These are phyloP conservation scores for Myxozyma geophila DNA, from an alignment of 805 yeast genomes.

Conservation along the genomic window DNA sequence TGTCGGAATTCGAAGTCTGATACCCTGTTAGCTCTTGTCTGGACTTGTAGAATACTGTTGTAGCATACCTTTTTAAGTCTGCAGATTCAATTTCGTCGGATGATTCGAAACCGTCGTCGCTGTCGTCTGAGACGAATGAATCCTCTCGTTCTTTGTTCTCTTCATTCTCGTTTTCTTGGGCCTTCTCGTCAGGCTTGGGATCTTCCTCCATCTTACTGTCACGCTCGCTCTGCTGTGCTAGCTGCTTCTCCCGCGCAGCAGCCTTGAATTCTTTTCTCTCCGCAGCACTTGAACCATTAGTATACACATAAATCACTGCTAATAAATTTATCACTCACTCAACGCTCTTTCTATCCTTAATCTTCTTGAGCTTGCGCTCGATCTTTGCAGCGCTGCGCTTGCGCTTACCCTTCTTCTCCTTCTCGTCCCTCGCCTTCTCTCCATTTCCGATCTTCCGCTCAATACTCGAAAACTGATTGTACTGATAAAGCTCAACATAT, in stretches of 20 bases:
- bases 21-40: neutral
- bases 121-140: neutral
- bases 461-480: slow-evolving; percentile 9
- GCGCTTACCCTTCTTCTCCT: slow-evolving; percentile 5
- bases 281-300: neutral
- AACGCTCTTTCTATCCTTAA: neutral
- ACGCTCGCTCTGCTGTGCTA: neutral
- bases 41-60: neutral
- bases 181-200: neutral
- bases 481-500: slow-evolving; percentile 8
- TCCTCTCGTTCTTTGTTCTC: neutral
- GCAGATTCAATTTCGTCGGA: slow-evolving; percentile 7
- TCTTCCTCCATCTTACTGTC: neutral
- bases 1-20: slow-evolving; percentile 10
- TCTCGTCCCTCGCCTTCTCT: neutral
- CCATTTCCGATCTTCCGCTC: slow-evolving; percentile 11
- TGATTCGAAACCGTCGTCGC: slow-evolving; percentile 3
- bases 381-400: slow-evolving; percentile 9
- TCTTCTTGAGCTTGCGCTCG: neutral
- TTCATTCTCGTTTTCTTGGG: neutral
- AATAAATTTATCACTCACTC: neutral
- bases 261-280: slow-evolving; percentile 1
- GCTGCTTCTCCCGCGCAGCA: neutral
- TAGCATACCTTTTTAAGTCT: slow-evolving; percentile 7
- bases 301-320: neutral